These are phyloP conservation scores for Alternaria arbusti DNA, from an alignment of 2,329 filamentous ascomycete genomes.

Conservation along the genomic window DNA sequence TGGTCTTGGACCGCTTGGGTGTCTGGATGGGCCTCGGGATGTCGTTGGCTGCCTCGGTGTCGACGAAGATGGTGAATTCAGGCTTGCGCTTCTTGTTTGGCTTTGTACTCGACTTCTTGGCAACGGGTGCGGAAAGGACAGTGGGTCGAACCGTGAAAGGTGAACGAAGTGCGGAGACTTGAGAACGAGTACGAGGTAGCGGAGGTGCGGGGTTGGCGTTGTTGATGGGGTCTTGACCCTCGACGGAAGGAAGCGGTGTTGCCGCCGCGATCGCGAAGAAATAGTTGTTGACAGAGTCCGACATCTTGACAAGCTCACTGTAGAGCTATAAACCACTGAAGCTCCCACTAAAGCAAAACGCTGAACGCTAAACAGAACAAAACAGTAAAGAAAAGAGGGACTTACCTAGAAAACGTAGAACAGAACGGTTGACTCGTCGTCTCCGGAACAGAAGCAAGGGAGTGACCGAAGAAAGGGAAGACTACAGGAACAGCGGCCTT, in stretches of 20 bases:
- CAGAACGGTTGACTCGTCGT: neutral
- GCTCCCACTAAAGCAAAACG: neutral
- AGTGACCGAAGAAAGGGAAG: neutral
- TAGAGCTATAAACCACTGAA: neutral
- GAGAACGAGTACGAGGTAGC: neutral
- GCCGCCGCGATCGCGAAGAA: slow-evolving; percentile 7
- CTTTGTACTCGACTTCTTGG: slow-evolving; percentile 6
- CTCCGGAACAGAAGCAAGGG: neutral
- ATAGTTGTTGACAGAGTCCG: slow-evolving; percentile 3
- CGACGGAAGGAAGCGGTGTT: slow-evolving; percentile 9
- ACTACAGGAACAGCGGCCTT: neutral
- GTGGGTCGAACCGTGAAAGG: neutral
- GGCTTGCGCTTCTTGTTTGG: slow-evolving; percentile 15
- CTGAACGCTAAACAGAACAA: neutral
- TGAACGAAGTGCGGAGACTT: neutral
- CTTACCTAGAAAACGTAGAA: neutral
- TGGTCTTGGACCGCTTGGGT: slow-evolving; percentile 13
- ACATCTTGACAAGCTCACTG: slow-evolving; percentile 7
- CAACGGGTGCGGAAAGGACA: neutral
- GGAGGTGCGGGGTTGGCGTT: neutral
- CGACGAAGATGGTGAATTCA: slow-evolving; percentile 22
- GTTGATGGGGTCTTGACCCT: neutral
- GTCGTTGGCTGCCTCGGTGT: neutral
- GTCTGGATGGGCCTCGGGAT: neutral
- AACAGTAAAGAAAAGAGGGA: slow-evolving; percentile 1